These are phyloP conservation scores for Ploettnerulaceae sp. DNA, from an alignment of 2,329 filamentous ascomycete species.

Conservation along the genomic window DNA sequence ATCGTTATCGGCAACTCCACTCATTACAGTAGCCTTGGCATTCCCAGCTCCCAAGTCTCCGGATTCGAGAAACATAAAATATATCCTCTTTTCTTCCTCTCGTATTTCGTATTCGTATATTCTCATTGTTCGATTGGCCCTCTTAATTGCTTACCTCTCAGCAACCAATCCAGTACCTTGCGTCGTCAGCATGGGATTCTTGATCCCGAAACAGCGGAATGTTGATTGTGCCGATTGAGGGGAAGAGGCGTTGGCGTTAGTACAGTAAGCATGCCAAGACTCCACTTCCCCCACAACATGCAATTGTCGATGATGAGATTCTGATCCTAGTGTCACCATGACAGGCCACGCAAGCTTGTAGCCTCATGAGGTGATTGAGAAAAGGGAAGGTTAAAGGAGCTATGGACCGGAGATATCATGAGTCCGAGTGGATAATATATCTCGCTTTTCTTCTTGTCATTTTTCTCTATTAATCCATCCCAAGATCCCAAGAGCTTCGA, in stretches of 20 bases:
- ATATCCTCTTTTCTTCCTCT: no score
- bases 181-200: constrained; percentile 6
- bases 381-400: not conserved
- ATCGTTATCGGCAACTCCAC: no score
- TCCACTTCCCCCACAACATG: not conserved
- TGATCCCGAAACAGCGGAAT: not conserved
- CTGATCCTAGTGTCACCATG: constrained; percentile 4
- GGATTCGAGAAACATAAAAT: no score
- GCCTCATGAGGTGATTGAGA: constrained; percentile 2
- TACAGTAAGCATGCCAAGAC: constrained; percentile 2
- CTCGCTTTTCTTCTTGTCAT: not conserved
- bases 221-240: constrained; percentile 7
- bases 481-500: no score
- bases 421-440: not conserved
- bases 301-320: constrained; percentile 8
- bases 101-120: no score
- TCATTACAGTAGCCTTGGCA: no score
- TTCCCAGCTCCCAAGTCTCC: no score
- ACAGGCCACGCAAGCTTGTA: constrained; percentile 9
- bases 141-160: not conserved
- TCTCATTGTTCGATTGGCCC: not conserved
- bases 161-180: no score
- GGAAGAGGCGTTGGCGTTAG: no score
- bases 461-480: no score
- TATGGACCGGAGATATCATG: no score